Conservation (phyloP, 2,329 filamentous ascomycete genomes). For the Didymella pomorum region DNA sequence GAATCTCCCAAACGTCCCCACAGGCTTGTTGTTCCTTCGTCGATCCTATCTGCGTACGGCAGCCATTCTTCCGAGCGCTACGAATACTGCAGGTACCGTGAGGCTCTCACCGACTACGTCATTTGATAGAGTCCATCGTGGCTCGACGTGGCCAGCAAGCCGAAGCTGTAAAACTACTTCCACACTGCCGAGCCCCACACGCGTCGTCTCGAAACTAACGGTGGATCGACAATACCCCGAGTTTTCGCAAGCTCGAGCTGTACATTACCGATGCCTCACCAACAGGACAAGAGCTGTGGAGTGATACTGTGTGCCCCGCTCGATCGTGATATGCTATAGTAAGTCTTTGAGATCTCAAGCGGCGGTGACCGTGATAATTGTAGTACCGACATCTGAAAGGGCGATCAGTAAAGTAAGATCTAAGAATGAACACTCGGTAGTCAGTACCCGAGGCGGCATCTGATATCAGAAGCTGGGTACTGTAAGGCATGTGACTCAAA, state of each 20-base stretch:
- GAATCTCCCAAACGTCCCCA: slow-evolving; percentile 4
- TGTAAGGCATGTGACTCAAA: neutral
- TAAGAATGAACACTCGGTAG: no score
- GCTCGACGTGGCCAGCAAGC: neutral
- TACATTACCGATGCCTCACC: neutral
- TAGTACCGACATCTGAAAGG: neutral
- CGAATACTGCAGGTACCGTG: slow-evolving; percentile 15
- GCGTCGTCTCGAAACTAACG: neutral
- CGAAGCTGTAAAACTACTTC: no score
- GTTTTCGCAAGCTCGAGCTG: neutral
- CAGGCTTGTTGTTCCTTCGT: slow-evolving; percentile 18
- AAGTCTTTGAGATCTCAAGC: neutral
- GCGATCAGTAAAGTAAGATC: neutral
- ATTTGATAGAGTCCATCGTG: slow-evolving; percentile 19
- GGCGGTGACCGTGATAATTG: neutral
- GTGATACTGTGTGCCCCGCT: neutral
- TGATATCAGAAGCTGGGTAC: neutral
- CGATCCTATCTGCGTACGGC: slow-evolving; percentile 8
- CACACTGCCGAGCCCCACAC: neutral
- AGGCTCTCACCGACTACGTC: slow-evolving; percentile 37
- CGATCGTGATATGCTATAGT: neutral
- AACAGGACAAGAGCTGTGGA: neutral
- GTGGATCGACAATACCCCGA: neutral
- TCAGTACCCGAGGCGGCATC: neutral
- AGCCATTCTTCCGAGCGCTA: slow-evolving; percentile 13